Conservation (phyloP, 768 basidiomycete genomes). For the Serendipita sp. region DNA sequence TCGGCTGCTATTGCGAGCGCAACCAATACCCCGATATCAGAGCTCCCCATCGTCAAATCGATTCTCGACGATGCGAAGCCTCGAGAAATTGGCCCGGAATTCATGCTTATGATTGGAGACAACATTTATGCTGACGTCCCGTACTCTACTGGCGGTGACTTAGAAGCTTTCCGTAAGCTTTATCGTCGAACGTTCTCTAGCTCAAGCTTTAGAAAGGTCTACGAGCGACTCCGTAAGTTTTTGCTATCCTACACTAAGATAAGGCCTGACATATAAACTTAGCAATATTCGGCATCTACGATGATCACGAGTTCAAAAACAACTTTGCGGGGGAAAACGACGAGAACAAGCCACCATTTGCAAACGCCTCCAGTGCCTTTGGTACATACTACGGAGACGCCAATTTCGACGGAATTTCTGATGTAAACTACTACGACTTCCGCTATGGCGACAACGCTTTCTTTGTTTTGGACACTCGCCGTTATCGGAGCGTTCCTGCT, state of each 20-base stretch:
- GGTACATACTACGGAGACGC: slow-evolving; percentile 43
- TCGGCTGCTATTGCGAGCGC: slow-evolving; percentile 1
- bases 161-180: slow-evolving; percentile 41
- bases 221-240: slow-evolving; percentile 48
- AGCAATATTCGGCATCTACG: slow-evolving; percentile 56
- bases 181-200: slow-evolving; percentile 55
- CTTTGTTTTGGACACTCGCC: slow-evolving; percentile 63
- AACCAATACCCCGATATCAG: background rate
- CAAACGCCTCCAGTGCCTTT: slow-evolving; percentile 45
- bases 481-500: slow-evolving; percentile 32
- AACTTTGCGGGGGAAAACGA: slow-evolving; percentile 46
- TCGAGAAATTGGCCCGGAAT: slow-evolving; percentile 26
- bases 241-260: slow-evolving; percentile 10
- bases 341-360: slow-evolving; percentile 36
- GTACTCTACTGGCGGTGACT: slow-evolving; percentile 37
- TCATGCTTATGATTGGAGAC: slow-evolving; percentile 56
- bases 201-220: slow-evolving; percentile 46
- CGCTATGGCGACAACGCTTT: slow-evolving; percentile 52
- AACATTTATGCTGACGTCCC: slow-evolving; percentile 67
- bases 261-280: background rate
- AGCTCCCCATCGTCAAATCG: slow-evolving; percentile 8
- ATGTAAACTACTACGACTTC: slow-evolving; percentile 42
- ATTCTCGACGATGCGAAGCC: slow-evolving; percentile 9
- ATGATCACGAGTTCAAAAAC: slow-evolving; percentile 63
- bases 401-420: slow-evolving; percentile 40